A percentile compares a stretch with the other conserved stretches of the same genome.
Evolutionary conservation across 495 filamentous ascomycete species (phyloP).

Genomic region (Schizothecium vesticola): DNA sequence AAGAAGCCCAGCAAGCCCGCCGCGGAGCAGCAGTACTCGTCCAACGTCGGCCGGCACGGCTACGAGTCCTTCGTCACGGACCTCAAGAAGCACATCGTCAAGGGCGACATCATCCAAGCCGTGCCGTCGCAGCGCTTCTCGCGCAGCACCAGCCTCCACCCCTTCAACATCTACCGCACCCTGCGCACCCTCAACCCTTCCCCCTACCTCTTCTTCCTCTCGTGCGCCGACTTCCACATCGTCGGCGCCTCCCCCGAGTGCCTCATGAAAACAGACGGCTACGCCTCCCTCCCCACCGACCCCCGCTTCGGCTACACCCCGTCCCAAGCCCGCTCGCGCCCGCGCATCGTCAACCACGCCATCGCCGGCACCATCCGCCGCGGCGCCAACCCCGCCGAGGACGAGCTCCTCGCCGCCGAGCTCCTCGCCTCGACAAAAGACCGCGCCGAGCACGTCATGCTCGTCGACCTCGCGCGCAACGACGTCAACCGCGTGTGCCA

Average conservation of each 20-base stretch:
- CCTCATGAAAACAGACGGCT: slow-evolving; percentile 75
- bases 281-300: slow-evolving; percentile 25
- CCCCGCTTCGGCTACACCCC: slow-evolving; percentile 23
- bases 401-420: slow-evolving; percentile 70
- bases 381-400: slow-evolving; percentile 72
- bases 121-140: slow-evolving; percentile 92
- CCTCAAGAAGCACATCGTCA: slow-evolving; percentile 81
- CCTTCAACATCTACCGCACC: slow-evolving; percentile 97
- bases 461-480: slow-evolving; percentile 95
- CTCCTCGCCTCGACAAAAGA: slow-evolving; percentile 82
- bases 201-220: slow-evolving; percentile 94
- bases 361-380: slow-evolving; percentile 93
- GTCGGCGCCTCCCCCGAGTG: slow-evolving; percentile 92
- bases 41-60: slow-evolving; percentile 83
- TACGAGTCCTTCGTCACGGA: slow-evolving; percentile 80
- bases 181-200: slow-evolving; percentile 93
- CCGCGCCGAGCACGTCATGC: slow-evolving; percentile 96
- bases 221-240: slow-evolving; percentile 86
- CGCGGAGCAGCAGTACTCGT: slow-evolving; percentile 65
- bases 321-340: slow-evolving; percentile 37
- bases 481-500: slow-evolving; percentile 96
- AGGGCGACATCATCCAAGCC: slow-evolving; percentile 94
- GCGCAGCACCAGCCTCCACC: slow-evolving; percentile 81
- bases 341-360: slow-evolving; percentile 90
- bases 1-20: slow-evolving; percentile 65